Evolutionary conservation across 345 rosid genomes (phyloP).

Genomic region (Microcos paniculata): DNA sequence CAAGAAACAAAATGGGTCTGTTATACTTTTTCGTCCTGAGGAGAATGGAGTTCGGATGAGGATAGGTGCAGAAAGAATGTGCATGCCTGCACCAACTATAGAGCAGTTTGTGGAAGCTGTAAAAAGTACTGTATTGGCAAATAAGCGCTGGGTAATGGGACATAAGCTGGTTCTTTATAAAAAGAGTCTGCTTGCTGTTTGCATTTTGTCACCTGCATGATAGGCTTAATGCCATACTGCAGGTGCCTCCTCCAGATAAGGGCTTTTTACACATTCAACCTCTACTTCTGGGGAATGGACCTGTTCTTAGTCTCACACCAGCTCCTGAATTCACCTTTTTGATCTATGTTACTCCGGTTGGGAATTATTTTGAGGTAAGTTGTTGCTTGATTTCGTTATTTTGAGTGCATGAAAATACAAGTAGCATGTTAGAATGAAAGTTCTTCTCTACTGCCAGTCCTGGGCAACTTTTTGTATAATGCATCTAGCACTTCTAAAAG

Average conservation of each 20-base stretch:
- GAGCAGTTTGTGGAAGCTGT: constrained; percentile 38
- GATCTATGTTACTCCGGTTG: constrained; percentile 28
- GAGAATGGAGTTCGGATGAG: constrained; percentile 26
- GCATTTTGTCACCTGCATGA: not conserved
- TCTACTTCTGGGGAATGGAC: constrained; percentile 30
- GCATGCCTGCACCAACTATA: constrained; percentile 35
- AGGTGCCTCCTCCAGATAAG: constrained; percentile 34
- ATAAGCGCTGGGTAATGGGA: constrained; percentile 33
- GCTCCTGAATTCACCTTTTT: constrained; percentile 31
- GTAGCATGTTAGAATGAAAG: not conserved
- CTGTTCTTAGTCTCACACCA: constrained; percentile 27
- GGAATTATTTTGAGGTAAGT: constrained; percentile 29
- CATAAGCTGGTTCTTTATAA: constrained; percentile 1
- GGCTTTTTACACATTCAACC: constrained; percentile 32
- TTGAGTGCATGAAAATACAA: not conserved
- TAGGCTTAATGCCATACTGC: constrained; percentile 3
- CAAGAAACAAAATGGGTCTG: constrained; percentile 30
- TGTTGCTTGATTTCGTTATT: constrained; percentile 11
- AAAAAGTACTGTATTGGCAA: constrained; percentile 27
- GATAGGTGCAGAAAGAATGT: constrained; percentile 31
- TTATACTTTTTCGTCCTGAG: constrained; percentile 34
- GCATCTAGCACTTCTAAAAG: not conserved
- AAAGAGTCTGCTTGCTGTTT: constrained; percentile 10
- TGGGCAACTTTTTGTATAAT: not conserved
- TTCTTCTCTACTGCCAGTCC: not conserved